Percentiles rank a stretch among this genome's conserved stretches.
Evolutionary conservation across 2,329 filamentous ascomycete genomes (phyloP).

Genomic region (Fusarium ramigenum): DNA sequence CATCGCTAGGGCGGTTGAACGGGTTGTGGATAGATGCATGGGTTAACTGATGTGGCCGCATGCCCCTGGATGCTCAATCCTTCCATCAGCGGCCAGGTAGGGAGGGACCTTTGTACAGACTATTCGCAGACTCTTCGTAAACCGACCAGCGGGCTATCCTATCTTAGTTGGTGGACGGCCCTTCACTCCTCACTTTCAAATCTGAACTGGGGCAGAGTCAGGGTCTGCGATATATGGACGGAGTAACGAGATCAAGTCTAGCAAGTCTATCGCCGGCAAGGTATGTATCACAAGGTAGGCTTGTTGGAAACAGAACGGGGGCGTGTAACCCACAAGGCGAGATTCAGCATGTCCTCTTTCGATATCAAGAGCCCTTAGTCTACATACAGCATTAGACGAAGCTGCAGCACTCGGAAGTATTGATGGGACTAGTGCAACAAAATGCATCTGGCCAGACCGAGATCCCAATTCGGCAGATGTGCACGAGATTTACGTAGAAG

Average conservation of each 20-base stretch:
- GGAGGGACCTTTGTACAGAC: conserved; percentile 14
- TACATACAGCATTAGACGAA: not conserved
- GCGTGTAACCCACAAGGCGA: not conserved
- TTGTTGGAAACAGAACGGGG: conserved; percentile 20
- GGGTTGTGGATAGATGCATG: conserved; percentile 16
- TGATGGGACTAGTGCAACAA: conserved; percentile 2
- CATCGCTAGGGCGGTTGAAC: conserved; percentile 2
- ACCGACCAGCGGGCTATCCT: not conserved
- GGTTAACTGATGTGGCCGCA: not conserved
- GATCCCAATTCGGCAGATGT: conserved; percentile 22
- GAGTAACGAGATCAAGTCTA: conserved; percentile 3
- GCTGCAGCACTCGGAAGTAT: not conserved
- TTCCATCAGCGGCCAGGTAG: not conserved
- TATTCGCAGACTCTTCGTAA: not conserved
- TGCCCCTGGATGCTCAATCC: not conserved
- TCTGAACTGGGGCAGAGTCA: conserved; percentile 9
- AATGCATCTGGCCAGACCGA: conserved; percentile 39
- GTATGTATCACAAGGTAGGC: not conserved
- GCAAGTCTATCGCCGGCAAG: not conserved
- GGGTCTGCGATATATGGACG: conserved; percentile 5
- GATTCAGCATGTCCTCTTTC: not conserved
- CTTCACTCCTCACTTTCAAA: not conserved
- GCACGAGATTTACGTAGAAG: conserved; percentile 19
- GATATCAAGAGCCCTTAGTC: not conserved
- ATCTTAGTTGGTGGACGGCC: not conserved